Base-by-base conservation (phyloP, 768 basidiomycete genomes). In the Rhodotorula toruloides region DNA sequence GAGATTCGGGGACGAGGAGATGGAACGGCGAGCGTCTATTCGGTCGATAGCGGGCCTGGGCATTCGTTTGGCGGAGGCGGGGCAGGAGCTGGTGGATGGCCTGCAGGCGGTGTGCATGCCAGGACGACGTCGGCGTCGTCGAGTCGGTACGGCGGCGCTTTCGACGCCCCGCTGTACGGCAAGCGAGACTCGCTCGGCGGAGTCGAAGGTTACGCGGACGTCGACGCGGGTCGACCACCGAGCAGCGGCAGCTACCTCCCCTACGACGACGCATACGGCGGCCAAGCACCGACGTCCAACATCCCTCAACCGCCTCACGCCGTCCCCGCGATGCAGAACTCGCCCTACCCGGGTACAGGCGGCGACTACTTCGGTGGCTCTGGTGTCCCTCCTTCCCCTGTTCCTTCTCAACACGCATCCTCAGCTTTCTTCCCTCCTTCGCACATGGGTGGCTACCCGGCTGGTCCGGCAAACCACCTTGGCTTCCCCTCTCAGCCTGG, bases 11-110 rank as follows among this genome's bases (percentile, higher is more conserved):
- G 63, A 19, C n/a, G 39, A 17, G 58, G 16, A 17, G 58, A 46
- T 25, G 54, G 47, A 25, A 66, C 68, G 44, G 57, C 61, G 56
- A 67, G 65, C 56, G 70, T 71, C 19, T 71, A 71, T 59, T 67
- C 65, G 47, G 12, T 67, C 61, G 70, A 67, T 4, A 52, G 60
- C 42, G 54, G 12, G n/a, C 47, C 27, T 6, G 47, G n/a, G n/a
- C 27, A 29, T 27, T 34, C 39, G 49, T 19, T 32, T 31, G 36
- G 37, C 12, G 37, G 25, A 13, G 2, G 43, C 3, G 48, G 39
- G 32, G 56, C 31, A 48, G 36, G 4, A 27, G 47, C 36, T 21
- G 58, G 32, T 21, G 49, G 49, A 31, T 50, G 49, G 49, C 17
- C 31, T 21, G 49, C 6, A 12, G 32, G 25, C 19, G 31, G 44